Evolutionary conservation across 805 yeast genomes (phyloP), one percentile per base, ranked within the genome.

Genomic region (Pichia cabralensis): DNA sequence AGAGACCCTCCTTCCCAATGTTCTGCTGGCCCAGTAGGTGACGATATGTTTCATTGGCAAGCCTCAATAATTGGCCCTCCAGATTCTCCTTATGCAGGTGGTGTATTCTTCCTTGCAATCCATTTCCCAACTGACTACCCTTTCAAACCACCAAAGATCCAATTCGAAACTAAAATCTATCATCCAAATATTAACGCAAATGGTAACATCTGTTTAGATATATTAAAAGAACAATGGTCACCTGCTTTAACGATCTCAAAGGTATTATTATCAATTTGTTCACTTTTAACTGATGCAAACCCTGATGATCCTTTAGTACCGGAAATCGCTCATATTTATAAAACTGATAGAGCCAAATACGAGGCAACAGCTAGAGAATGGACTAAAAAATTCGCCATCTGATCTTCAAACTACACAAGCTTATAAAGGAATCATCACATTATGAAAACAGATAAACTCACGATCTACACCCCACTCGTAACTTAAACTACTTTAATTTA

Each of bases 81-180:
- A 48, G 97, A 92, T 64, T 83, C 96, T 31, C 92, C 79, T 44
- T 73, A 73, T 38, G 76, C 78, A 16, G 63, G 63, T 29, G 98
- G 97, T 53, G 96, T 89, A 29, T 92, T 92, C 63, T 92, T 92
- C 71, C 73, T 92, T 44, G 78, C 94, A 35, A 86, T 92, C 60
- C 95, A 86, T 60, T 92, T 92, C 81, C 98, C 98, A 58, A 88
- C 97, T 39, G 97, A 92, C 63, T 92, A 92, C 62, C 98, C 98
- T 37, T 92, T 89, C 71, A 92, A 92, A 67, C 96, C 98, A 38
- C 98, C 98, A 46, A 89, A 86, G 69, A 78, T 80, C 46, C 71
- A 75, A 42, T 89, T 89, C 71, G 85, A 94, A 48, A 89, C 98
- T 32, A 83, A 88, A 65, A 88, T 89, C 59, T 89, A 89, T 63